These are phyloP conservation scores for Leccinum subrobustum DNA, from an alignment of 1,284 basidiomycete species.

Conservation along the genomic window DNA sequence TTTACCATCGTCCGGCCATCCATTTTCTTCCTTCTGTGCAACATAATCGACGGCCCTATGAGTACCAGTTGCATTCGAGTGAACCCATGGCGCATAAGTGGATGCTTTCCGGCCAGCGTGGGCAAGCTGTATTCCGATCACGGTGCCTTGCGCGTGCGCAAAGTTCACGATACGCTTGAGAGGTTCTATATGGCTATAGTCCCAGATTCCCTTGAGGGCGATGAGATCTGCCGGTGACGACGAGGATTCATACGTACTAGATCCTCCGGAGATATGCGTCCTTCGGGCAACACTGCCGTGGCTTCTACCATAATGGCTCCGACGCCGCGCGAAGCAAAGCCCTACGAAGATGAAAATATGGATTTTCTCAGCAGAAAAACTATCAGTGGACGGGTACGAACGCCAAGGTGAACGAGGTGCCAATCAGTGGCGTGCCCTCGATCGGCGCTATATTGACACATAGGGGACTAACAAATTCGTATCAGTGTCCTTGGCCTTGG, in stretches of 20 bases:
- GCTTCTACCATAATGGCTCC: slow-evolving; percentile 70
- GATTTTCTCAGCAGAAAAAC: background rate
- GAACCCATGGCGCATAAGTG: slow-evolving; percentile 47
- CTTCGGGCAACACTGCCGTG: slow-evolving; percentile 73
- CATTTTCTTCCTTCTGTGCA: slow-evolving; percentile 43
- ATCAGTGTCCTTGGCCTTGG: background rate
- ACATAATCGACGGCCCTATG: slow-evolving; percentile 20
- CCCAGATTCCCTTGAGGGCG: slow-evolving; percentile 58
- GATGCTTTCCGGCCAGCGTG: slow-evolving; percentile 65
- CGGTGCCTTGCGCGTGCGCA: slow-evolving; percentile 47
- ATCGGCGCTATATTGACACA: slow-evolving; percentile 78
- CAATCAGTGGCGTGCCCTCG: slow-evolving; percentile 74
- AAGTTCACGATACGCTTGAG: slow-evolving; percentile 58
- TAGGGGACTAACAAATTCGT: slow-evolving; percentile 52
- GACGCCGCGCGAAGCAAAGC: slow-evolving; percentile 57
- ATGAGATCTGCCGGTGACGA: slow-evolving; percentile 6
- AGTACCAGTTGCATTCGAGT: slow-evolving; percentile 28
- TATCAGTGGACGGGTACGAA: slow-evolving; percentile 29
- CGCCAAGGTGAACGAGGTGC: slow-evolving; percentile 76
- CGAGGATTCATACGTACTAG: slow-evolving; percentile 32
- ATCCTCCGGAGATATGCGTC: slow-evolving; percentile 72
- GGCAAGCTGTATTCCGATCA: slow-evolving; percentile 60
- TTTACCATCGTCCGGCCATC: slow-evolving; percentile 56
- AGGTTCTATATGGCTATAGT: slow-evolving; percentile 52
- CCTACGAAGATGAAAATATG: slow-evolving; percentile 34